Evolutionary conservation across 306 rosid species (phyloP).

Genomic region (Cucumis hystrix): DNA sequence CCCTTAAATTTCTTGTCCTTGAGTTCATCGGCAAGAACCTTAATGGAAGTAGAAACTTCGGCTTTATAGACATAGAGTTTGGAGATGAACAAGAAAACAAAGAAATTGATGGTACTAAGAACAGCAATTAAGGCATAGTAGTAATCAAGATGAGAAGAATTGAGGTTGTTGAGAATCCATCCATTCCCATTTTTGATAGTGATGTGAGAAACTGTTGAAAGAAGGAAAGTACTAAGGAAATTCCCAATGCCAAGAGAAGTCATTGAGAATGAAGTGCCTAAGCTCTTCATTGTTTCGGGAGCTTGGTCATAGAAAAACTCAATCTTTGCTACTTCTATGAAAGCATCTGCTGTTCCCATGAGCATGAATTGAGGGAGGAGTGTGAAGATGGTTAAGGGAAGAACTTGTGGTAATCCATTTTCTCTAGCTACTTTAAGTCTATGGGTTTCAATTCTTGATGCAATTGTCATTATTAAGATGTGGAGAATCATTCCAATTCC

Average conservation of each 20-base stretch:
- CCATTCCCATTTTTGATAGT: slow-evolving; percentile 43
- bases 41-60: slow-evolving; percentile 66
- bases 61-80: slow-evolving; percentile 56
- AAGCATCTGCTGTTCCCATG: slow-evolving; percentile 72
- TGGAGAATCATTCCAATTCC: slow-evolving; percentile 72
- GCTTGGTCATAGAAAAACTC: slow-evolving; percentile 94
- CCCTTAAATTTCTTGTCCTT: slow-evolving; percentile 22
- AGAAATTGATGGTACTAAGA: slow-evolving; percentile 19
- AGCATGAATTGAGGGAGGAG: slow-evolving; percentile 73
- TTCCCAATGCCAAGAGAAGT: slow-evolving; percentile 74
- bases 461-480: slow-evolving; percentile 41
- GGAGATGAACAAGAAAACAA: slow-evolving; percentile 19
- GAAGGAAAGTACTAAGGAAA: slow-evolving; percentile 65
- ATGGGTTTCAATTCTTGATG: slow-evolving; percentile 49
- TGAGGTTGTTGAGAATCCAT: slow-evolving; percentile 77
- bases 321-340: slow-evolving; percentile 60
- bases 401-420: slow-evolving; percentile 23
- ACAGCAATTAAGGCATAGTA: slow-evolving; percentile 56
- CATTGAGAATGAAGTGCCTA: slow-evolving; percentile 62
- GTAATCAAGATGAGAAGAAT: slow-evolving; percentile 72
- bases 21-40: slow-evolving; percentile 47
- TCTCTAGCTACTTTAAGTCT: slow-evolving; percentile 45
- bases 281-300: slow-evolving; percentile 77
- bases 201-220: slow-evolving; percentile 49
- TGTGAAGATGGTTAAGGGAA: slow-evolving; percentile 66